Base-by-base conservation (phyloP, 139 green algal species). In the Chlamydomonas asymmetrica region DNA sequence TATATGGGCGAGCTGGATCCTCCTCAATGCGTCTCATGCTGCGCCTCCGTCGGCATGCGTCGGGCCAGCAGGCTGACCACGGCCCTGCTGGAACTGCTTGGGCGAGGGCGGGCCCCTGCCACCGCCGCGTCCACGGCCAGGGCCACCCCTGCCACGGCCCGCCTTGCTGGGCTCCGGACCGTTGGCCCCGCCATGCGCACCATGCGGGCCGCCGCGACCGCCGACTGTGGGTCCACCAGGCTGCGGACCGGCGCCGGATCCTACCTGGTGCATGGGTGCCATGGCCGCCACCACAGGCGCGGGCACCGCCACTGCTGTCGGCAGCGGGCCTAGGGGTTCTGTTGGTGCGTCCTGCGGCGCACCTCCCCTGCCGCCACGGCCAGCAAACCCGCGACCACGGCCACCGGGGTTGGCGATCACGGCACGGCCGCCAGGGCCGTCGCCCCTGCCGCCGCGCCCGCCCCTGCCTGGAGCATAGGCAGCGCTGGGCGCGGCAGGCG, bases 341-440 rank as follows among this genome's bases (percentile, higher is more conserved):
- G 16, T 37, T 1, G 49, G 50, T 23, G 37, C 67, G 4, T 74
- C 67, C 1, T 35, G 49, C 67, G n/a, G 63, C 0, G 67, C 67
- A 4, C 67, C 50, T 1, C 71, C 71, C 0, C 71, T 57, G 10
- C 71, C 71, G 0, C 71, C 71, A 23, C 71, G 71, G 0, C 71
- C 71, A 3, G 71, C 71, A 18, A 77, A 77, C 37, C 71, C 71
- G 1, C 71, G 59, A 3, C 71, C 71, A 0, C 71, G 59, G 29
- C 71, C 71, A 31, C 59, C 34, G n/a, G n/a, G n/a, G 23, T 77
- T 59, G 22, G 54, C 71, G 6, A 32, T 77, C 13, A 63, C 64
- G 2, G 71, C 43, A 3, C 71, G 57, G 1, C 40, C 10, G 45
- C 45, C 45, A 52, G 10, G 10, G 45, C 45, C 32, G 43, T 0